phyloP scores from a whole-genome alignment of 2,329 filamentous ascomycete genomes.

The Zymoseptoria crescenta region DNA sequence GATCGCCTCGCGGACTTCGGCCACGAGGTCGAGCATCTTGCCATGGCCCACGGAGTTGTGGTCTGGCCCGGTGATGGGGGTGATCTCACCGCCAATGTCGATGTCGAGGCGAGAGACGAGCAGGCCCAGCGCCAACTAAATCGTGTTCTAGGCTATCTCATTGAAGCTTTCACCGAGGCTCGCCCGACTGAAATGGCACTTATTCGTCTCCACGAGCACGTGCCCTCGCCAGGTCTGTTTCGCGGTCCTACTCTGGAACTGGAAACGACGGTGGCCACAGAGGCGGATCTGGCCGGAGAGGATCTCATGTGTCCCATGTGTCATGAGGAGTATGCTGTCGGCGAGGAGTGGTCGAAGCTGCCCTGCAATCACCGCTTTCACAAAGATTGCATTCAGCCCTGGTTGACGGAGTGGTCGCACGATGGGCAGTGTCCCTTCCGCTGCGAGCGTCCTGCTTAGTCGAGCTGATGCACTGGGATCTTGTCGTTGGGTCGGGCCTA shows the following conservation, averaged over 20 bases:
- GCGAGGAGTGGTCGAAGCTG: neutral
- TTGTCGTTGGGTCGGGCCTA: neutral
- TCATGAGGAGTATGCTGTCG: neutral
- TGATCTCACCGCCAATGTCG: too few species aligned
- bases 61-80: neutral
- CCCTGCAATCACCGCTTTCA: neutral
- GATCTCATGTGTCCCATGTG: neutral
- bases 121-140: neutral
- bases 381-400: neutral
- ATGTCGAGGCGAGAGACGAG: neutral
- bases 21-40: neutral
- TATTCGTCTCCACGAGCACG: neutral
- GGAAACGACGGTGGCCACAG: neutral
- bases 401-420: neutral
- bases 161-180: neutral
- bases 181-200: too few species aligned
- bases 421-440: neutral
- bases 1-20: too few species aligned
- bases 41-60: neutral
- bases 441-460: neutral
- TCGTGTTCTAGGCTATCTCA: neutral
- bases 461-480: neutral
- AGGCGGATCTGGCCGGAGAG: neutral
- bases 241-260: neutral
- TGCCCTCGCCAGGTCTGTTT: too few species aligned